These are phyloP conservation scores for Trametes gibbosa DNA, from an alignment of 768 basidiomycete species.

Conservation along the genomic window DNA sequence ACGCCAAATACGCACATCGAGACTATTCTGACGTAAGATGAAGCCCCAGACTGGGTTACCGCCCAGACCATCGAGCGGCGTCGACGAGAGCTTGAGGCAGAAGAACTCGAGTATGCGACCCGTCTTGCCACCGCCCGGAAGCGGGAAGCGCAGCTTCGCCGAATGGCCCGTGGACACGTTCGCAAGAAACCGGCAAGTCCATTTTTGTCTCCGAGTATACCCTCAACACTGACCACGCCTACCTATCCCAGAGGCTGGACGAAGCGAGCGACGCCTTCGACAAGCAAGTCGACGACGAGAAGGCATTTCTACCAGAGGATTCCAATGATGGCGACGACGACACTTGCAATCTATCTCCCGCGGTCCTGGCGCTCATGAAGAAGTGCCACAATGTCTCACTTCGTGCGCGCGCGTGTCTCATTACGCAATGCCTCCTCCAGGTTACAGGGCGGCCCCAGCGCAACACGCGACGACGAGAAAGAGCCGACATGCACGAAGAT, in stretches of 20 bases:
- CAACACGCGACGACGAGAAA: slow-evolving; percentile 38
- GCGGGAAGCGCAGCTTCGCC: slow-evolving; percentile 55
- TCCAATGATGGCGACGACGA: slow-evolving; percentile 34
- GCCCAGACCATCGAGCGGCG: slow-evolving; percentile 66
- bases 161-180: slow-evolving; percentile 53
- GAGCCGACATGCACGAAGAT: slow-evolving; percentile 75
- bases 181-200: slow-evolving; percentile 56
- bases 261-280: slow-evolving; percentile 13
- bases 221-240: not conserved
- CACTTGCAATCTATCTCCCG: slow-evolving; percentile 63
- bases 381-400: slow-evolving; percentile 59
- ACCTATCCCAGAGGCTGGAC: slow-evolving; percentile 13
- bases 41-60: slow-evolving; percentile 74
- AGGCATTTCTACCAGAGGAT: slow-evolving; percentile 69
- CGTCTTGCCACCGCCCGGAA: slow-evolving; percentile 58
- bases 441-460: not conserved
- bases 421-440: not conserved
- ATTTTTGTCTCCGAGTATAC: not conserved
- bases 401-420: too few species aligned
- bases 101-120: slow-evolving; percentile 63
- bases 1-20: too few species aligned
- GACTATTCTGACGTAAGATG: too few species aligned
- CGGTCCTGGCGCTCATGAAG: slow-evolving; percentile 74
- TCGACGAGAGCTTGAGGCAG: slow-evolving; percentile 63
- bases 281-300: slow-evolving; percentile 44